phyloP scores from a whole-genome alignment of 1,139 yeast species.

The Maudiozyma humilis region DNA sequence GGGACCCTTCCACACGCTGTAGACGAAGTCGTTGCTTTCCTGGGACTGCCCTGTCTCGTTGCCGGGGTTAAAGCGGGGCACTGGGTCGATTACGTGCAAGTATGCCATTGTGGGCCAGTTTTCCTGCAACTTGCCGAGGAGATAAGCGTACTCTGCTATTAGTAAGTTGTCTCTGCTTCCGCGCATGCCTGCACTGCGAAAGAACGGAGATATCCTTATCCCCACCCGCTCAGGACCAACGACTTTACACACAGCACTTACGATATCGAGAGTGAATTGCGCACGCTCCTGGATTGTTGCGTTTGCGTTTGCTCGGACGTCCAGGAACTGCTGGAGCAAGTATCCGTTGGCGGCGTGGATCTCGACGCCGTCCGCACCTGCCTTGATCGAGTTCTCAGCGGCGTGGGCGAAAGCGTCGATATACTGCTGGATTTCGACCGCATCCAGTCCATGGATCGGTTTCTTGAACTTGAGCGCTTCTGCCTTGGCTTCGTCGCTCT shows the following conservation, averaged over 20 bases:
- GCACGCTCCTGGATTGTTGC: conserved; percentile 44
- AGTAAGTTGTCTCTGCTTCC: conserved; percentile 20
- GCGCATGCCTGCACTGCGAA: conserved; percentile 29
- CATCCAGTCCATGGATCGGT: conserved; percentile 29
- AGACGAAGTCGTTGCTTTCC: conserved; percentile 33
- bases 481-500: conserved; percentile 17
- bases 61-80: conserved; percentile 13
- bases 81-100: conserved; percentile 45
- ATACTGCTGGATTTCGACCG: conserved; percentile 31
- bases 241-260: conserved; percentile 41
- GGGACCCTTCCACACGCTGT: conserved; percentile 35
- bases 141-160: conserved; percentile 30
- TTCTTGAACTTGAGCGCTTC: conserved; percentile 27
- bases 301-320: conserved; percentile 43
- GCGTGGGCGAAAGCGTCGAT: conserved; percentile 30
- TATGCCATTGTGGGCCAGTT: conserved; percentile 39
- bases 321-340: conserved; percentile 49
- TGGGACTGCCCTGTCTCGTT: conserved; percentile 15
- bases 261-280: conserved; percentile 45
- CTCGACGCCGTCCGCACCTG: conserved; percentile 62
- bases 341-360: conserved; percentile 62
- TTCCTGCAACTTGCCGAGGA: conserved; percentile 12
- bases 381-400: conserved; percentile 32
- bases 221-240: conserved; percentile 46
- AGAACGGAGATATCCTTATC: conserved; percentile 50